These are phyloP conservation scores for Trichophyton equinum DNA, from an alignment of 2,329 filamentous ascomycete genomes.

Conservation along the genomic window DNA sequence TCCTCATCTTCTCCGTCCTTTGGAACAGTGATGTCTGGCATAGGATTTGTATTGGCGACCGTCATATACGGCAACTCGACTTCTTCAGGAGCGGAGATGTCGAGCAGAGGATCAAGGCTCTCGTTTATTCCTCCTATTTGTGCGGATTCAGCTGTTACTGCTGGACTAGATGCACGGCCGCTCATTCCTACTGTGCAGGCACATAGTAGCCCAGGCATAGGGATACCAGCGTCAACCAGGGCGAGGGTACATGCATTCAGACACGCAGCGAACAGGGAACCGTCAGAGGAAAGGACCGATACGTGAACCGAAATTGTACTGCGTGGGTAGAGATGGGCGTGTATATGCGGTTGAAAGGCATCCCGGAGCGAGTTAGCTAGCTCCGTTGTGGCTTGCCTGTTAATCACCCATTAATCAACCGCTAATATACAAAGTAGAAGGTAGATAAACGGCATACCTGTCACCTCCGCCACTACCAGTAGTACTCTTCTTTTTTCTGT, in stretches of 20 bases:
- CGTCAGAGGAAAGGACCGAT: constrained; percentile 81
- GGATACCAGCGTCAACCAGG: constrained; percentile 85
- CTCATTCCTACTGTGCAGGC: constrained; percentile 74
- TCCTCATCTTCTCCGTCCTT: constrained; percentile 53
- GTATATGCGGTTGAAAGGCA: constrained; percentile 63
- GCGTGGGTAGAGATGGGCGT: constrained; percentile 81
- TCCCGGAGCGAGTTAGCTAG: constrained; percentile 56
- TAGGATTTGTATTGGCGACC: constrained; percentile 51
- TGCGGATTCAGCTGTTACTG: constrained; percentile 17
- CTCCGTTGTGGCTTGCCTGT: constrained; percentile 52
- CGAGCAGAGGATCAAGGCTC: constrained; percentile 31
- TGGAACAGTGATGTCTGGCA: constrained; percentile 15
- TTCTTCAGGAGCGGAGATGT: constrained; percentile 35
- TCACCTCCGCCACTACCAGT: constrained; percentile 46
- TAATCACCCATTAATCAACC: neutral
- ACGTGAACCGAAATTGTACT: constrained; percentile 71
- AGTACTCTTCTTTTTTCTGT: constrained; percentile 54
- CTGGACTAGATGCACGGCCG: constrained; percentile 31
- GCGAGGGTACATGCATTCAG: constrained; percentile 87
- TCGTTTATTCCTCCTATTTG: constrained; percentile 24
- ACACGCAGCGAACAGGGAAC: constrained; percentile 75
- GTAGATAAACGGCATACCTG: constrained; percentile 44
- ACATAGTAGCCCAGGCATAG: constrained; percentile 83
- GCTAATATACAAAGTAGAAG: neutral
- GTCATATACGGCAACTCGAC: constrained; percentile 82